Conservation (phyloP, 257 asterid species). For the Gentiana macrophylla region DNA sequence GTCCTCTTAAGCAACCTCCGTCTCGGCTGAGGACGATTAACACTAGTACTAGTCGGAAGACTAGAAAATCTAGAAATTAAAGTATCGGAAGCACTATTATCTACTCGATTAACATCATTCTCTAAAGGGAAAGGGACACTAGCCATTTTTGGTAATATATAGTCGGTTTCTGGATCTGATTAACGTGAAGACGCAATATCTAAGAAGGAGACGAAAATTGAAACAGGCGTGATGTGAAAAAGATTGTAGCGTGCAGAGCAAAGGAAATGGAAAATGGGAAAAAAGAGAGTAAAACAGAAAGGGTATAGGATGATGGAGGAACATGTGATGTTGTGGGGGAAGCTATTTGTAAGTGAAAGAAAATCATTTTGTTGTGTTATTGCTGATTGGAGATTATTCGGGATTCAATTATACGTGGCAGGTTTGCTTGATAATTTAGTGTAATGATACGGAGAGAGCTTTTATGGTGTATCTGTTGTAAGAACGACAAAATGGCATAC, state of each 20-base stretch:
- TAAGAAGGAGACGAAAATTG: too few relatives aligned
- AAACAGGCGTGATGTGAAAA: constrained; percentile 43
- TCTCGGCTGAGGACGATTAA: constrained; percentile 14
- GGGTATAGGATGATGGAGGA: background rate
- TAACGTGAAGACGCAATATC: too few relatives aligned
- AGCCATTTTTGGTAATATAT: background rate
- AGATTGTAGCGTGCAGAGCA: constrained; percentile 13
- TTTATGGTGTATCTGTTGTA: too few relatives aligned
- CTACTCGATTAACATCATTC: constrained; percentile 1
- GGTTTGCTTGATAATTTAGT: too few relatives aligned
- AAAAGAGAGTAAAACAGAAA: constrained; percentile 5
- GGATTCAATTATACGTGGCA: too few relatives aligned
- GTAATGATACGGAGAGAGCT: too few relatives aligned
- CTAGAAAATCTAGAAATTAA: background rate
- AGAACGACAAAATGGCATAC: too few relatives aligned
- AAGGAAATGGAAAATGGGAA: constrained; percentile 76
- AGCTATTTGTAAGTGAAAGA: too few relatives aligned
- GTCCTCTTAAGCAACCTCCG: constrained; percentile 30
- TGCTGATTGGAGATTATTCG: too few relatives aligned
- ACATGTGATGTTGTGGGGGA: too few relatives aligned
- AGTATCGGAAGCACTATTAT: constrained; percentile 3
- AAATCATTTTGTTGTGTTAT: too few relatives aligned
- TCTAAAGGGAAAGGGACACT: background rate
- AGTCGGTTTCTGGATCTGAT: too few relatives aligned
- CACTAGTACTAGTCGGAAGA: background rate